Percentiles rank a stretch among this genome's conserved stretches.
phyloP scores from a whole-genome alignment of 345 rosid species.

The Populus davidiana region DNA sequence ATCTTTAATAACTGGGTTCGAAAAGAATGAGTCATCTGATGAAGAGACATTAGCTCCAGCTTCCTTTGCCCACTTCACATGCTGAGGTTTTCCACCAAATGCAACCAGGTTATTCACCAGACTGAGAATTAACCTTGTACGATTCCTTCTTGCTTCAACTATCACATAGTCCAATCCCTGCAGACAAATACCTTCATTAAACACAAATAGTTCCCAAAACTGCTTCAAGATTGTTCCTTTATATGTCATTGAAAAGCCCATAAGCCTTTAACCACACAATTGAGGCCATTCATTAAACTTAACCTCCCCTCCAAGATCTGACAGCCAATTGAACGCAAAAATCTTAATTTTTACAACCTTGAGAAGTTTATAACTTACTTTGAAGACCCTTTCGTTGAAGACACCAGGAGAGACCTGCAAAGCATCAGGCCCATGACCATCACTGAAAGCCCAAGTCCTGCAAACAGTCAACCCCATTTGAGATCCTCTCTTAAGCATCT shows the following conservation, averaged over 20 bases:
- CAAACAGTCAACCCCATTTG: conserved; percentile 50
- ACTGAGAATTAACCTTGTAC: conserved; percentile 42
- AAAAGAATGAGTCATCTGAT: conserved; percentile 33
- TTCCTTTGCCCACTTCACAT: conserved; percentile 40
- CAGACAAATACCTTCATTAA: conserved; percentile 2
- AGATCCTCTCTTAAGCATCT: conserved; percentile 31
- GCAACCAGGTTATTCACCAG: conserved; percentile 46
- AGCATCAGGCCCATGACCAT: conserved; percentile 31
- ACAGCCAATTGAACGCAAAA: neutral
- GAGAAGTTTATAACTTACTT: conserved; percentile 21
- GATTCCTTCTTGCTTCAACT: conserved; percentile 42
- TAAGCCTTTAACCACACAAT: neutral
- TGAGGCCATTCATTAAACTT: neutral
- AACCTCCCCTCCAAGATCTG: neutral
- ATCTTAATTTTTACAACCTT: neutral
- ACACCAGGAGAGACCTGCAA: conserved; percentile 50
- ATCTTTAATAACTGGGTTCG: conserved; percentile 27
- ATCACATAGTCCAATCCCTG: conserved; percentile 50
- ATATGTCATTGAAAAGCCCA: neutral
- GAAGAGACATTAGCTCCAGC: conserved; percentile 35
- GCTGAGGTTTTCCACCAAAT: conserved; percentile 54
- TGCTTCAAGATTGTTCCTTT: neutral
- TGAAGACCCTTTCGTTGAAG: conserved; percentile 40
- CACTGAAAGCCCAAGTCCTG: conserved; percentile 54
- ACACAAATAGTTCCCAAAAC: neutral